Conservation (phyloP, 1,284 basidiomycete species). For the Meira nashicola region DNA sequence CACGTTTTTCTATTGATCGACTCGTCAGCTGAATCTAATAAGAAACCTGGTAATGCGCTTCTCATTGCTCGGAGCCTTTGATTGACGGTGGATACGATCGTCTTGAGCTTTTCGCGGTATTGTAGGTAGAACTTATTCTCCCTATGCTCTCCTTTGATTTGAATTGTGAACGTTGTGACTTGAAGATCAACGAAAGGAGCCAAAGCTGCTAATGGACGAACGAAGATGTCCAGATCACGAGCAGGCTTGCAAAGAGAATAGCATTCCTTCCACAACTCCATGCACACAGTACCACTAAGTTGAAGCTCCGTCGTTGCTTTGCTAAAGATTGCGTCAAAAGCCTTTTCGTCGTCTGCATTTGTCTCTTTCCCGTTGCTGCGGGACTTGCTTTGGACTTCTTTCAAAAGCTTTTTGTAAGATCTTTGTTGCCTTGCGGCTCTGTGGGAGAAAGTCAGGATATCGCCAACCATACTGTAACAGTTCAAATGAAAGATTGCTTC, state of each 20-base stretch:
- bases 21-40: slow-evolving; percentile 31
- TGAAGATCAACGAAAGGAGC: slow-evolving; percentile 25
- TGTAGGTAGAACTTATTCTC: slow-evolving; percentile 16
- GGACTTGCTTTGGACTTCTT: slow-evolving; percentile 27
- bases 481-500: slow-evolving; percentile 27
- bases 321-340: slow-evolving; percentile 19
- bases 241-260: slow-evolving; percentile 10
- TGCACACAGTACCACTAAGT: not conserved
- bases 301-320: not conserved
- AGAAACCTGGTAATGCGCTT: slow-evolving; percentile 20
- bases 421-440: slow-evolving; percentile 14
- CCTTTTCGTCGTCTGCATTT: not conserved
- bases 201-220: slow-evolving; percentile 24
- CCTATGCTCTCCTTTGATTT: slow-evolving; percentile 1
- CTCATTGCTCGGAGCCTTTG: slow-evolving; percentile 24
- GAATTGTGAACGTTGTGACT: slow-evolving; percentile 26
- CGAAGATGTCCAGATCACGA: slow-evolving; percentile 24
- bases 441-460: slow-evolving; percentile 20
- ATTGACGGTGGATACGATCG: slow-evolving; percentile 23
- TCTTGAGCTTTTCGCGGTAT: slow-evolving; percentile 26
- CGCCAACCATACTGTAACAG: slow-evolving; percentile 16
- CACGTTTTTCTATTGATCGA: not conserved
- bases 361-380: too few species aligned
- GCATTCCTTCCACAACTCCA: slow-evolving; percentile 3
- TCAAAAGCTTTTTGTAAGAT: slow-evolving; percentile 1